Percentiles rank a stretch among this genome's conserved stretches.
phyloP scores from a whole-genome alignment of 306 rosid genomes.

The Vigna radiata region DNA sequence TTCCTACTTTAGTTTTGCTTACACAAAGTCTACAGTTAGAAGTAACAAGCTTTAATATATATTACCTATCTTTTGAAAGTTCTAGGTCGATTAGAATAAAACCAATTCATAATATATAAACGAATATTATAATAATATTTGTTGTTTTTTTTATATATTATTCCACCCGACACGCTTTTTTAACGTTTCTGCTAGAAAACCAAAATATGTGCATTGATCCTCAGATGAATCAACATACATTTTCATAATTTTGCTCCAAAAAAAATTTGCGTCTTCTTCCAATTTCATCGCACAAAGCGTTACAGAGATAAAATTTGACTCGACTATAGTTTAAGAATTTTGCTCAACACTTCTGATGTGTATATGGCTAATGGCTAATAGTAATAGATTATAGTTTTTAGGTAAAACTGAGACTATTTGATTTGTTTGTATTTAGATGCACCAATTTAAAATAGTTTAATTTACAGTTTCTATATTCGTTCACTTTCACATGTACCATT shows the following conservation, averaged over 20 bases:
- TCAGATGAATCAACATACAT: background rate
- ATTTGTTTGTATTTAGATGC: background rate
- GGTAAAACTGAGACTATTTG: background rate
- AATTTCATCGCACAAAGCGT: conserved; percentile 6
- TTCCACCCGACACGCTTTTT: background rate
- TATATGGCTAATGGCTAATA: background rate
- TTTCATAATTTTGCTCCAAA: conserved; percentile 5
- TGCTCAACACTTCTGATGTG: background rate
- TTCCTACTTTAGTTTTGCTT: background rate
- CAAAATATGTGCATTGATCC: background rate
- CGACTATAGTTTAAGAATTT: conserved; percentile 1
- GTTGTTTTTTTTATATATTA: too few species aligned
- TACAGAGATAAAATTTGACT: background rate
- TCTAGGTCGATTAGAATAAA: too few species aligned
- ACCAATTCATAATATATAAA: too few species aligned
- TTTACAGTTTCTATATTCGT: conserved; percentile 2
- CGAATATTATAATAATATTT: too few species aligned
- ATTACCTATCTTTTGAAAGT: too few species aligned
- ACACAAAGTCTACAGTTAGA: background rate
- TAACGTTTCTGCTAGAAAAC: background rate
- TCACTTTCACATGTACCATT: conserved; percentile 22
- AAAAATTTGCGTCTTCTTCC: conserved; percentile 14
- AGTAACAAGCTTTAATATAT: background rate
- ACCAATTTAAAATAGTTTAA: background rate
- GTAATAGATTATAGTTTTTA: background rate